Conservation (phyloP, 2,329 filamentous ascomycete species). For the Colletotrichum paranaense region DNA sequence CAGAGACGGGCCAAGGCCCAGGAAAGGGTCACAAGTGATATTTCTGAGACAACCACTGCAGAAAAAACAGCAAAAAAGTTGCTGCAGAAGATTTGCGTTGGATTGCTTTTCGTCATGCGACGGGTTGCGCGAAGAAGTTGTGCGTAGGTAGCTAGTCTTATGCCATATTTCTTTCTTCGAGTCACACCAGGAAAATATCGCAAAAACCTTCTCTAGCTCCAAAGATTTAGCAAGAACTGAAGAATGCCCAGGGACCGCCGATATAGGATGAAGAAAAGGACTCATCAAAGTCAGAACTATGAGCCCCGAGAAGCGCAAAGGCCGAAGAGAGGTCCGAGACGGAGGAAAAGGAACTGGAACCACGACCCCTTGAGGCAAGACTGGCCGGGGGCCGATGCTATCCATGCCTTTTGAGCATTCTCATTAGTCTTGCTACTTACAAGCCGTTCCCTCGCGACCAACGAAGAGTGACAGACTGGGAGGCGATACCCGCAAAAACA, state of each 20-base stretch:
- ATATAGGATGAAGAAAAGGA: conserved; percentile 31
- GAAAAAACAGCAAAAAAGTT: conserved; percentile 11
- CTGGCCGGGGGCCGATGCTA: conserved; percentile 13
- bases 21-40: conserved; percentile 3
- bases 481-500: background rate
- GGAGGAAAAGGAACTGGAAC: background rate
- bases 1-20: background rate
- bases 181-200: background rate
- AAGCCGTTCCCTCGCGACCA: background rate
- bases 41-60: conserved; percentile 15
- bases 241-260: conserved; percentile 9
- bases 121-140: background rate
- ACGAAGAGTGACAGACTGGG: background rate
- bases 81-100: conserved; percentile 29
- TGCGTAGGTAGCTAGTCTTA: background rate
- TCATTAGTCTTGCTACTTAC: conserved; percentile 25
- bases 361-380: background rate
- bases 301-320: conserved; percentile 1
- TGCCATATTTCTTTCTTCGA: background rate
- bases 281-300: conserved; percentile 15
- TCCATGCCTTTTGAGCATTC: conserved; percentile 12
- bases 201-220: background rate
- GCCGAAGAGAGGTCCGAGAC: conserved; percentile 31
- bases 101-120: background rate
- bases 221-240: background rate